These are phyloP conservation scores for Exophiala oligosperma DNA, from an alignment of 2,329 filamentous ascomycete genomes.

Conservation along the genomic window DNA sequence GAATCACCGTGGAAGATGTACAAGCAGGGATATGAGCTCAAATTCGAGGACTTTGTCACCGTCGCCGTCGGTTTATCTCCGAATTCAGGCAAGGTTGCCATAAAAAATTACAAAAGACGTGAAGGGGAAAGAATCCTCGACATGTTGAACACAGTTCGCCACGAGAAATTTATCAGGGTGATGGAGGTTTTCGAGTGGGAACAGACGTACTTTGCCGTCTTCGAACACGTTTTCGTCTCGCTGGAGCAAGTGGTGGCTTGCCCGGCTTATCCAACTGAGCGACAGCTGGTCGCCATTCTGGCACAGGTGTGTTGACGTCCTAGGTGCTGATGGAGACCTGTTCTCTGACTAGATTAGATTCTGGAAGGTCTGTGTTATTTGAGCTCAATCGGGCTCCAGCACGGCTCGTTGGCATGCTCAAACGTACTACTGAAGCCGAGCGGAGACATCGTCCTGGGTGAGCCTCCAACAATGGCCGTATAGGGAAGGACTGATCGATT, in stretches of 20 bases:
- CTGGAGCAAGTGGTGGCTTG: conserved; percentile 26
- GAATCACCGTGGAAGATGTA: conserved; percentile 31
- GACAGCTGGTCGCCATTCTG: conserved; percentile 27
- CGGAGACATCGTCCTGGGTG: conserved; percentile 33
- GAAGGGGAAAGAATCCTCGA: conserved; percentile 15
- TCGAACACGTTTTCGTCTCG: conserved; percentile 19
- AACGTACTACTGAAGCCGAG: conserved; percentile 32
- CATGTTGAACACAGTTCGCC: conserved; percentile 4
- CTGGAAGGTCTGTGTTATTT: conserved; percentile 30
- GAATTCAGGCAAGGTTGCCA: conserved; percentile 11
- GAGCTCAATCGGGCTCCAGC: conserved; percentile 20
- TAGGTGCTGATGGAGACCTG: conserved; percentile 1
- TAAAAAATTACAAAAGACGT: conserved; percentile 12
- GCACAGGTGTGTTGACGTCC: conserved; percentile 21
- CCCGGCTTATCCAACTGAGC: conserved; percentile 22
- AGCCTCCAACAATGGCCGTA: conserved; percentile 1
- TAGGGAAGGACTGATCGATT: not conserved
- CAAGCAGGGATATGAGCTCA: conserved; percentile 25
- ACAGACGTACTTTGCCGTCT: conserved; percentile 16
- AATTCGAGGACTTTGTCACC: conserved; percentile 24
- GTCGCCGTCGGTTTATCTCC: conserved; percentile 12
- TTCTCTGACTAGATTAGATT: conserved; percentile 23
- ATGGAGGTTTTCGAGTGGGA: conserved; percentile 13
- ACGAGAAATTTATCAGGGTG: conserved; percentile 20
- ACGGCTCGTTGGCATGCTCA: conserved; percentile 31